phyloP scores from a whole-genome alignment of 495 filamentous ascomycete genomes.

The Lasiosphaeris hirsuta region DNA sequence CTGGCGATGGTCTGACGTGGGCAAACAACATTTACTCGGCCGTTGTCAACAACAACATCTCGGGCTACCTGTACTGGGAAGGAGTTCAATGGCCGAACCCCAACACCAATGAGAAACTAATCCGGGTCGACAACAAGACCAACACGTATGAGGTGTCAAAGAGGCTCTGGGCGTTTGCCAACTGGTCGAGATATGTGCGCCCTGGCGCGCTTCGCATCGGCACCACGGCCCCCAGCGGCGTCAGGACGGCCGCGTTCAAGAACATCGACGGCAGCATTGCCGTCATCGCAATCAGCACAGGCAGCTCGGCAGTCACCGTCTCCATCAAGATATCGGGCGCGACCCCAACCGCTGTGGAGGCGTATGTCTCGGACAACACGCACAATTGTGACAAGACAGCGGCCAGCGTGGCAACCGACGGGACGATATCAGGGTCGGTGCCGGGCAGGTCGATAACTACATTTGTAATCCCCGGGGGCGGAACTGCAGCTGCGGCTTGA shows the following conservation, averaged over 20 bases:
- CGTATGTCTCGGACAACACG: constrained; percentile 37
- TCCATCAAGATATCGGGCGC: constrained; percentile 26
- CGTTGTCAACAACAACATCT: constrained; percentile 41
- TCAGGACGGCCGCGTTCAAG: constrained; percentile 48
- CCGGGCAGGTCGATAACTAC: constrained; percentile 36
- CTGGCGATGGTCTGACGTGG: constrained; percentile 43
- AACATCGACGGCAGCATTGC: constrained; percentile 49
- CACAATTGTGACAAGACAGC: constrained; percentile 31
- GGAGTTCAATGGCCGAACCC: constrained; percentile 47
- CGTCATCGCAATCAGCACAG: constrained; percentile 47
- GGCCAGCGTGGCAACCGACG: constrained; percentile 28
- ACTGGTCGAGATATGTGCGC: constrained; percentile 47
- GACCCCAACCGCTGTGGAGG: constrained; percentile 24
- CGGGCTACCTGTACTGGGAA: constrained; percentile 55
- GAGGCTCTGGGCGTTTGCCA: constrained; percentile 54
- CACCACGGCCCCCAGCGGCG: constrained; percentile 25
- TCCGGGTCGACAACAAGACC: constrained; percentile 40
- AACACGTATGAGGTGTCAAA: constrained; percentile 40
- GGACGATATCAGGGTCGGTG: constrained; percentile 35
- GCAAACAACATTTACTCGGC: constrained; percentile 51
- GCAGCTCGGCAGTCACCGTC: constrained; percentile 27
- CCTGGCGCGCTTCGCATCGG: constrained; percentile 46
- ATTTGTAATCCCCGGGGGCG: constrained; percentile 26
- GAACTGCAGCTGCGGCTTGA: no score
- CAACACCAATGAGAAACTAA: constrained; percentile 46